Base-by-base conservation (phyloP, 495 filamentous ascomycete species). In the Xylaria nigripes region DNA sequence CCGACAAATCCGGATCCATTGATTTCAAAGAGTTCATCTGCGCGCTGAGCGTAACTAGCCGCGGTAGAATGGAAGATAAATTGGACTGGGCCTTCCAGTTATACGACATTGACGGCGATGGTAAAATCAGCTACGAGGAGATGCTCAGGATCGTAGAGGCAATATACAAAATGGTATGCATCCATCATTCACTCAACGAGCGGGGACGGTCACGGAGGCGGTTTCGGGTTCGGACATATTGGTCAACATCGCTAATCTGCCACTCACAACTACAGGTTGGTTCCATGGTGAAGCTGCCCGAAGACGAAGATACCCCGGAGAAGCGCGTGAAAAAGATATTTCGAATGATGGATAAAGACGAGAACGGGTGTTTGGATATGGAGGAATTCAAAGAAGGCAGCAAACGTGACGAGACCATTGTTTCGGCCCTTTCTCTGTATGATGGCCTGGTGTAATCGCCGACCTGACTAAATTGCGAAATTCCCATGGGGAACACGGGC, bases 1-100 rank as follows among this genome's bases (percentile, higher is more conserved):
- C 89, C 57, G 93, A 98, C 73, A 91, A 95, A 64, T 94, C 88
- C 32, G 93, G 93, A 51, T 89, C 88, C 54, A 98, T 98, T 67
- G 93, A 98, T 77, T 98, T 98, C 73, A 97, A 98, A 69, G 94
- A 97, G 69, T 97, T 97, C 72, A 98, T 98, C 72, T 96, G 94
- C 74, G 94, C 93, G 19, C 74, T 98, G 42, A 96, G 90, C 68
- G 94, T 98, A 61, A 98, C 93, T 15, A 94, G 88, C 63, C 82
- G 94, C 41, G 93, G 93, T 57, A 93, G 95, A 76, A 92, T 97
- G 89, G 94, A 97, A 76, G 93, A 98, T 70, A 98, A 98, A 70
- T 80, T 98, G 50, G 94, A 97, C 68, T 98, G 93, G 93, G 93
- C 93, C 18, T 98, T 98, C 74, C 94, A 98, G 72, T 80, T 98